A percentile compares a stretch with the other conserved stretches of the same genome.
These are phyloP conservation scores for Luffa aegyptiaca DNA, from an alignment of 306 rosid species.

Conservation along the genomic window DNA sequence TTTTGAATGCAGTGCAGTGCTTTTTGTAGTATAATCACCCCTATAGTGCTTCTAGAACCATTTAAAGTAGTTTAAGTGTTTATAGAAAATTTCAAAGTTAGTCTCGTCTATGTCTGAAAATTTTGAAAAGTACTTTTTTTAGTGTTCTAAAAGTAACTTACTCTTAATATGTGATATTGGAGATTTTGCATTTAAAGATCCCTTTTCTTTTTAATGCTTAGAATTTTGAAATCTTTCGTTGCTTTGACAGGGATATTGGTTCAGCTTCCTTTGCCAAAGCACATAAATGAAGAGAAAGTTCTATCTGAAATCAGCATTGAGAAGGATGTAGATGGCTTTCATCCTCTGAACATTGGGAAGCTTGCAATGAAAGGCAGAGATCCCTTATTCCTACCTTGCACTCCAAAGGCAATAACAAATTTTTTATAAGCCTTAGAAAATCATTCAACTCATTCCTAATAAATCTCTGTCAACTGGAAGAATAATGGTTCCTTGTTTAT, in stretches of 20 bases:
- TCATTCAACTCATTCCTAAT: neutral
- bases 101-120: neutral
- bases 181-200: neutral
- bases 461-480: neutral
- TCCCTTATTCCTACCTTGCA: constrained; percentile 81
- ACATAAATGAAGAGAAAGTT: constrained; percentile 77
- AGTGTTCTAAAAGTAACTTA: neutral
- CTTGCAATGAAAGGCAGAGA: constrained; percentile 96
- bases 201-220: neutral
- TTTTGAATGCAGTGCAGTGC: neutral
- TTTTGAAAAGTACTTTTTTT: neutral
- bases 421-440: neutral
- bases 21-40: neutral
- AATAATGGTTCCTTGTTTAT: neutral
- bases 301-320: constrained; percentile 68
- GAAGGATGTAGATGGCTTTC: constrained; percentile 97
- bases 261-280: constrained; percentile 91
- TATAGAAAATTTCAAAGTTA: neutral
- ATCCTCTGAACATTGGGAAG: constrained; percentile 89
- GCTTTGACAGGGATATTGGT: constrained; percentile 65
- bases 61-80: neutral
- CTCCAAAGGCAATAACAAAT: constrained; percentile 59
- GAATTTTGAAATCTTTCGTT: neutral
- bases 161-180: neutral
- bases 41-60: neutral